Evolutionary conservation across 345 rosid species (phyloP).

Genomic region (Pelargonium nanum): DNA sequence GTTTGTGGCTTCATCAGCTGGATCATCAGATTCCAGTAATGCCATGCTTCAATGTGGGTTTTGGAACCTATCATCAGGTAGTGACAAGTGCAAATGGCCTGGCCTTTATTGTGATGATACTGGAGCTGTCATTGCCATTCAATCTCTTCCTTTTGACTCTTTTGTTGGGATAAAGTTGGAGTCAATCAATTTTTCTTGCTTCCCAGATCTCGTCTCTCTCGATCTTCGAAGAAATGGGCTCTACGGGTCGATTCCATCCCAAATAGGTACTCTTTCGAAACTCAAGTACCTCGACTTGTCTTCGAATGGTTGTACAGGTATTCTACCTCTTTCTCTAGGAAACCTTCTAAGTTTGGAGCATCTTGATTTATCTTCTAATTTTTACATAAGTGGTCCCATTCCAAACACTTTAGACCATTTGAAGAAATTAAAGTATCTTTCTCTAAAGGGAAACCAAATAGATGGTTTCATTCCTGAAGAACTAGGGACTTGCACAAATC

Average conservation of each 20-base stretch:
- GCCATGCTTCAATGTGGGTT: too few species aligned
- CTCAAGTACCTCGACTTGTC: conserved; percentile 3
- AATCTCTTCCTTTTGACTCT: too few species aligned
- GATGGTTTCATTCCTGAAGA: not conserved
- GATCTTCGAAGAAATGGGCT: not conserved
- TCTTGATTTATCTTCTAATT: not conserved
- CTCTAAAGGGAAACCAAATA: not conserved
- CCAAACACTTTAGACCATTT: not conserved
- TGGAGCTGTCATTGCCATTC: too few species aligned
- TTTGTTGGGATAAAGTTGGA: not conserved
- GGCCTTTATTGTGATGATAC: too few species aligned
- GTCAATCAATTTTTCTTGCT: conserved; percentile 10
- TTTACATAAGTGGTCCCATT: not conserved
- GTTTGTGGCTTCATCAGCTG: too few species aligned
- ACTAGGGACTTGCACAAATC: not conserved
- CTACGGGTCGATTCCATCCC: not conserved
- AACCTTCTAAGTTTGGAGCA: not conserved
- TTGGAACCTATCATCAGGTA: too few species aligned
- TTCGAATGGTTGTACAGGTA: not conserved
- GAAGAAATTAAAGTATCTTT: not conserved
- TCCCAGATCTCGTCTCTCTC: conserved; percentile 2
- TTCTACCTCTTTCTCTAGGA: conserved; percentile 7
- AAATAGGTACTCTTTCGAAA: conserved; percentile 5
- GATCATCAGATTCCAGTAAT: too few species aligned
- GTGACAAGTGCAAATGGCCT: too few species aligned